Base-by-base conservation (phyloP, 768 basidiomycete species). In the Leccinum olivaceopallidum region DNA sequence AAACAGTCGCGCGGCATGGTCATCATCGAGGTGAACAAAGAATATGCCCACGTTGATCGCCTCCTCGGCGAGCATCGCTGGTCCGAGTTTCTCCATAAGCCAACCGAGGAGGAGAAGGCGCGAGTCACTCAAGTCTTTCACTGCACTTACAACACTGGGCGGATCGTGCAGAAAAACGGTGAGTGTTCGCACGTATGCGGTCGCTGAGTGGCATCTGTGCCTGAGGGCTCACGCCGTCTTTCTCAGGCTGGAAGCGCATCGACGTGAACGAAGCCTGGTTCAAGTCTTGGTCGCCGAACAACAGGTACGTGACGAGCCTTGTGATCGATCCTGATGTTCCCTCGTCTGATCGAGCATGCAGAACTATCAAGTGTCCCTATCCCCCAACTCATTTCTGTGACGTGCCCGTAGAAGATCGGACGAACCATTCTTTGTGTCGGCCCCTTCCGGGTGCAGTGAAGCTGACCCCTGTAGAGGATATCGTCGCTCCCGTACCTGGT, bases 121-220 rank as follows among this genome's bases (percentile, higher is more conserved):
- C 67, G 69, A 6, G 61, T 64, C 10, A 74, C 76, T 0, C 70
- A 71, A 39, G 69, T 82, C 1, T 82, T 77, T 66, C 80, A 75
- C 58, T 81, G 80, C 63, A 65, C 68, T 0, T 73, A 72, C 60
- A 71, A 58, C 62, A 74, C 75, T 0, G 78, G 74, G 6, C 71
- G 81, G 28, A 65, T 71, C 34, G 80, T 83, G 6, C 75, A 82
- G 71, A 82, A 81, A 62, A 61, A 74, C 36, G 81, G 81, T 81
- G 47, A 48, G 79, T 62, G n/a, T 13, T 12, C 20, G 16, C 26
- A 0, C 49, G 24, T 53, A 7, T 12, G 10, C 44, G 22, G 20
- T 53, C 4, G 36, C 26, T 24, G 49, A 9, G 54, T 56, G 52
- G 55, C 36, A 9, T 64, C 36, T 13, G 12, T 26, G 18, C n/a